Conservation (phyloP, 805 yeast species). For the Saccharomycopsis sp. region DNA sequence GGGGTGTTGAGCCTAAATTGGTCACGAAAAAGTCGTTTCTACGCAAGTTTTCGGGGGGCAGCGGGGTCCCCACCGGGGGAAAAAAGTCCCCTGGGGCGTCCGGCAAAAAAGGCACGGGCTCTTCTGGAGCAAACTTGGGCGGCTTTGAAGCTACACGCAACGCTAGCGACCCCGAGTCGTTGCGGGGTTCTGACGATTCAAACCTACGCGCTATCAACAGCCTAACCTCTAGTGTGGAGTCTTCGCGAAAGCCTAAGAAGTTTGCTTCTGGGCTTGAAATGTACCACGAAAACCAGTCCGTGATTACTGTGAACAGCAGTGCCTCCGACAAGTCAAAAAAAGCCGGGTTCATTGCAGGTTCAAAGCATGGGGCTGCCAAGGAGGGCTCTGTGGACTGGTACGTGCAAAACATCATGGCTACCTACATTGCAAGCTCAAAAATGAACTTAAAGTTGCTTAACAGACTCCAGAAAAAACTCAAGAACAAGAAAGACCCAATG, state of each 20-base stretch:
- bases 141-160: not conserved
- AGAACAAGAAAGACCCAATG: conserved; percentile 23
- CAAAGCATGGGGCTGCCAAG: not conserved
- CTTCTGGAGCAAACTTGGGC: too few species aligned
- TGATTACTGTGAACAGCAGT: conserved; percentile 11
- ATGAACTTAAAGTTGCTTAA: conserved; percentile 34
- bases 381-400: conserved; percentile 37
- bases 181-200: not conserved
- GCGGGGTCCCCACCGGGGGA: not conserved
- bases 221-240: conserved; percentile 14
- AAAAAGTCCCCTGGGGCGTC: not conserved
- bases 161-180: conserved; percentile 2
- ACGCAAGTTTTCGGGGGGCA: conserved; percentile 15
- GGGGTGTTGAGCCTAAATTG: conserved; percentile 3
- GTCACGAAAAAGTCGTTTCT: conserved; percentile 18
- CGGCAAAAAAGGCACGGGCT: not conserved
- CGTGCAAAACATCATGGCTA: conserved; percentile 31
- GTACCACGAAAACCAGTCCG: conserved; percentile 13
- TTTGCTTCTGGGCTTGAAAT: conserved; percentile 5
- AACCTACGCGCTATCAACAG: conserved; percentile 8
- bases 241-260: not conserved
- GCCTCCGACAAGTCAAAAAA: conserved; percentile 8
- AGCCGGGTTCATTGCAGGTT: not conserved
- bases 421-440: conserved; percentile 23
- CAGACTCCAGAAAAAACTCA: conserved; percentile 24